Evolutionary conservation across 768 basidiomycete genomes (phyloP).

Genomic region (Tylopilus subfusipes): DNA sequence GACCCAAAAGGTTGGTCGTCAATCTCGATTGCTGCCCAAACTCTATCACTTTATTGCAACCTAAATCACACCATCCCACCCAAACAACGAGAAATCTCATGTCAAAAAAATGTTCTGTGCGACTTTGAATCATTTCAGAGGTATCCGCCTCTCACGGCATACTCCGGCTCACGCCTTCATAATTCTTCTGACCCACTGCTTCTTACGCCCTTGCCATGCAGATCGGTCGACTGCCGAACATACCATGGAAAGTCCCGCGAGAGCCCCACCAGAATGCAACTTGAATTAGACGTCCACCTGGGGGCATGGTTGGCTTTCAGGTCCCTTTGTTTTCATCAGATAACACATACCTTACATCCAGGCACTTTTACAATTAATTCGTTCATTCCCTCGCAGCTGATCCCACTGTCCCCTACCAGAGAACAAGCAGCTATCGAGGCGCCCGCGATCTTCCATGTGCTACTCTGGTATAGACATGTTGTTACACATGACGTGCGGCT

Average conservation of each 20-base stretch:
- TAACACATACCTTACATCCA: background rate
- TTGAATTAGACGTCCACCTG: slow-evolving; percentile 6
- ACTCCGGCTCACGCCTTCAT: slow-evolving; percentile 5
- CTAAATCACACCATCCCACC: slow-evolving; percentile 31
- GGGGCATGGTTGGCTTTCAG: background rate
- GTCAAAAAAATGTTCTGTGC: background rate
- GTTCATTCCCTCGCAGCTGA: slow-evolving; percentile 1
- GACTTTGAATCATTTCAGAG: background rate
- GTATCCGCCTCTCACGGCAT: slow-evolving; percentile 6
- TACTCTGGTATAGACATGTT: background rate
- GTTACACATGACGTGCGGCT: background rate
- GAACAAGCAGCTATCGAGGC: background rate
- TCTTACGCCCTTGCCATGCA: slow-evolving; percentile 14
- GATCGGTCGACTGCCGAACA: slow-evolving; percentile 20
- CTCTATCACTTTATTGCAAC: slow-evolving; percentile 56
- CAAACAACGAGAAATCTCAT: background rate
- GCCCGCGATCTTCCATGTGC: background rate
- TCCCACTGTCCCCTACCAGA: background rate
- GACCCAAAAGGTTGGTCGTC: slow-evolving; percentile 41
- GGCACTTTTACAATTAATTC: background rate
- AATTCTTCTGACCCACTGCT: slow-evolving; percentile 15
- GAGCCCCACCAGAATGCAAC: slow-evolving; percentile 8
- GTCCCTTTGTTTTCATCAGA: slow-evolving; percentile 15
- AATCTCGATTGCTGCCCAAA: slow-evolving; percentile 44
- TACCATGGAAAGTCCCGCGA: slow-evolving; percentile 22